Percentiles rank a stretch among this genome's conserved stretches.
Evolutionary conservation across 768 basidiomycete genomes (phyloP).

Genomic region (Hygrocybe punicea): DNA sequence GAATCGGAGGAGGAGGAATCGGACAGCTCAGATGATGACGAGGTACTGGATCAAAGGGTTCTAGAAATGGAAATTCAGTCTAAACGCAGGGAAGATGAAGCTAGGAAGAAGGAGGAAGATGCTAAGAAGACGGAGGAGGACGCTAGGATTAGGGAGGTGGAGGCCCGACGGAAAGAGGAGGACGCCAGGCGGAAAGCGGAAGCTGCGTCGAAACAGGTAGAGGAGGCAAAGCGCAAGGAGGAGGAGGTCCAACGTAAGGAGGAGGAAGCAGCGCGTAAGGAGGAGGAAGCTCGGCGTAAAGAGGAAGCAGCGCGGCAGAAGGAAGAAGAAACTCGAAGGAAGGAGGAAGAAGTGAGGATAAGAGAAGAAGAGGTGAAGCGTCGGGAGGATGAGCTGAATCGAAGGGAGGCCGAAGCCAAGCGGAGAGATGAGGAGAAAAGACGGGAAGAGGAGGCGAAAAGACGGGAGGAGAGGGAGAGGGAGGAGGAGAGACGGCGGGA

Average conservation of each 20-base stretch:
- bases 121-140: constrained; percentile 18
- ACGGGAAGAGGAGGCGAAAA: constrained; percentile 22
- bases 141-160: constrained; percentile 16
- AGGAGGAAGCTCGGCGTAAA: constrained; percentile 18
- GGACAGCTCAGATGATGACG: constrained; percentile 14
- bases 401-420: constrained; percentile 31
- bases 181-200: constrained; percentile 22
- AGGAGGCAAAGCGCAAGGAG: constrained; percentile 26
- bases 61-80: constrained; percentile 10
- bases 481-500: constrained; percentile 32
- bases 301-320: constrained; percentile 23
- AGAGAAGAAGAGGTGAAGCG: constrained; percentile 25
- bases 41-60: constrained; percentile 17
- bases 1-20: constrained; percentile 16
- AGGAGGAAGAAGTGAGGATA: constrained; percentile 27
- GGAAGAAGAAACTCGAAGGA: constrained; percentile 27
- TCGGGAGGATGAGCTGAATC: constrained; percentile 26
- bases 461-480: constrained; percentile 24
- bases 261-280: constrained; percentile 20
- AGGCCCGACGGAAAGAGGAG: constrained; percentile 17
- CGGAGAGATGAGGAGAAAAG: constrained; percentile 25
- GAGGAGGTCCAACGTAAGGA: constrained; percentile 28
- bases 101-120: constrained; percentile 14
- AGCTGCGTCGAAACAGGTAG: constrained; percentile 24
- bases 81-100: constrained; percentile 21